Evolutionary conservation across 345 rosid genomes (phyloP).

Genomic region (Turnera subulata): DNA sequence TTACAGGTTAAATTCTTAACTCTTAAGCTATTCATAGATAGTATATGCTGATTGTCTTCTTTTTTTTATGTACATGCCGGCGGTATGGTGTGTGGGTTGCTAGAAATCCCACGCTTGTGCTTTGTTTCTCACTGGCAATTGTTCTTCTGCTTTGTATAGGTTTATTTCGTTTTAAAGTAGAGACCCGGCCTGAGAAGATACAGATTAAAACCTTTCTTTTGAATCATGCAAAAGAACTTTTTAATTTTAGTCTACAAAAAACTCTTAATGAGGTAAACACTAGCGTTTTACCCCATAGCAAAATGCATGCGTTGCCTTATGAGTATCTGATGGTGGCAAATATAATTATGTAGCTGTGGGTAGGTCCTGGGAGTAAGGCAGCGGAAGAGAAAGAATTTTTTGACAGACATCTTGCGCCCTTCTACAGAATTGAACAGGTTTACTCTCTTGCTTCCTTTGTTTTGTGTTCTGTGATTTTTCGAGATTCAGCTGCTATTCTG

Average conservation of each 20-base stretch:
- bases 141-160: constrained; percentile 22
- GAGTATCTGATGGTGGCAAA: neutral
- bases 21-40: neutral
- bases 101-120: constrained; percentile 20
- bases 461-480: constrained; percentile 3
- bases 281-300: neutral
- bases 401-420: constrained; percentile 28
- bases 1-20: constrained; percentile 18
- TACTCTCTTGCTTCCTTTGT: neutral
- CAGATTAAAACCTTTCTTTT: neutral
- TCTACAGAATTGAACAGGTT: constrained; percentile 32
- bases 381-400: constrained; percentile 27
- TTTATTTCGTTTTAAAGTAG: constrained; percentile 21
- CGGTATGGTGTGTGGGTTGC: constrained; percentile 26
- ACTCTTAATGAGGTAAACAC: neutral
- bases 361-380: constrained; percentile 26
- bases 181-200: constrained; percentile 29
- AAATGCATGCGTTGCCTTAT: neutral
- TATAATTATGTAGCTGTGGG: constrained; percentile 21
- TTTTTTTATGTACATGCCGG: constrained; percentile 19
- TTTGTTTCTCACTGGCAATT: constrained; percentile 19
- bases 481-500: neutral
- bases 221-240: neutral
- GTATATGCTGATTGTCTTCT: constrained; percentile 21
- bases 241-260: neutral